A percentile compares a stretch with the other conserved stretches of the same genome.
Evolutionary conservation across 257 asterid genomes (phyloP).

Genomic region (Striga asiatica): DNA sequence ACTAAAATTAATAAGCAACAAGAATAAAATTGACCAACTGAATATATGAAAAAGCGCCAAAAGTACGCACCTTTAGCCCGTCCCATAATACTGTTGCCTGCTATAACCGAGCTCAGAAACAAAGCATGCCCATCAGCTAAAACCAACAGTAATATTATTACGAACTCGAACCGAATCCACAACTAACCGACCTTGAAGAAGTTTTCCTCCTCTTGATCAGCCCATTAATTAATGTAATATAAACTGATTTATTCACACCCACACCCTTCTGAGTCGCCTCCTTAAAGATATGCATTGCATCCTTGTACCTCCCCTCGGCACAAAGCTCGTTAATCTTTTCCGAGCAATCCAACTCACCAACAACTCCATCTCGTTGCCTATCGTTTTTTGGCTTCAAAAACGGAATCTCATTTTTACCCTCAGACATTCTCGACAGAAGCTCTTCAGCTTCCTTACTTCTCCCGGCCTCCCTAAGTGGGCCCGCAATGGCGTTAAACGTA

Average conservation of each 20-base stretch:
- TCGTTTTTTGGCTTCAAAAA: conserved; percentile 14
- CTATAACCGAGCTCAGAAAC: too few species aligned
- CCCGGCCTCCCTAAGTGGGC: conserved; percentile 46
- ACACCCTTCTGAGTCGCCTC: conserved; percentile 54
- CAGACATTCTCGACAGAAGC: conserved; percentile 28
- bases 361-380: conserved; percentile 14
- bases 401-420: conserved; percentile 20
- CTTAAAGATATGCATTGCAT: conserved; percentile 53
- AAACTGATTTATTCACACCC: conserved; percentile 39
- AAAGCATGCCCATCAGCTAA: too few species aligned
- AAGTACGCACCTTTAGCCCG: too few species aligned
- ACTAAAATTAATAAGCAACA: too few species aligned
- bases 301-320: conserved; percentile 61
- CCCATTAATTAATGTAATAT: conserved; percentile 64
- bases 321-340: conserved; percentile 70
- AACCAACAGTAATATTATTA: too few species aligned
- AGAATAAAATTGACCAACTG: too few species aligned
- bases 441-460: conserved; percentile 55
- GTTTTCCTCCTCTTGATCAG: conserved; percentile 70
- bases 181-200: too few species aligned
- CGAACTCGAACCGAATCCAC: too few species aligned
- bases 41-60: too few species aligned
- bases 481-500: conserved; percentile 42
- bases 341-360: conserved; percentile 27
- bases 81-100: too few species aligned